Conservation (phyloP, 2,329 filamentous ascomycete genomes). For the Trichoderma harzianum region DNA sequence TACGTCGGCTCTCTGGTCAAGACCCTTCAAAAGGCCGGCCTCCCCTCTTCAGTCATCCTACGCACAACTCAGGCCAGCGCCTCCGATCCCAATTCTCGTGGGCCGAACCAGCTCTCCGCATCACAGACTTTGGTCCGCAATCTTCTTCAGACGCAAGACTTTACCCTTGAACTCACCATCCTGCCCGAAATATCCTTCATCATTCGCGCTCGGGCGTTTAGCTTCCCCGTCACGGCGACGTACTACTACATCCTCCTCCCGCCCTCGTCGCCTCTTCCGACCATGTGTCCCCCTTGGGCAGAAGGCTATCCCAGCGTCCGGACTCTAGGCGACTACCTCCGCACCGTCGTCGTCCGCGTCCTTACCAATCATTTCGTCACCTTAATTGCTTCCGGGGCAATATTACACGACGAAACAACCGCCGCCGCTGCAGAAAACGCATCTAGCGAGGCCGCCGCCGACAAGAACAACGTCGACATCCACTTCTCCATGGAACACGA, state of each 20-base stretch:
- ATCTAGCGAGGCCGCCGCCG: slow-evolving; percentile 29
- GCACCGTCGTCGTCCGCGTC: slow-evolving; percentile 40
- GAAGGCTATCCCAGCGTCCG: slow-evolving; percentile 44
- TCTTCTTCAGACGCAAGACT: slow-evolving; percentile 41
- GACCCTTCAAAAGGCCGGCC: slow-evolving; percentile 45
- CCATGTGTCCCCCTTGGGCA: slow-evolving; percentile 41
- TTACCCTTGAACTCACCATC: slow-evolving; percentile 44
- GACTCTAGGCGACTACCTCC: slow-evolving; percentile 46
- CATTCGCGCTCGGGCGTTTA: slow-evolving; percentile 44
- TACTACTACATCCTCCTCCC: slow-evolving; percentile 44
- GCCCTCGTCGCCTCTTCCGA: slow-evolving; percentile 34
- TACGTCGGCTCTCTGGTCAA: slow-evolving; percentile 44
- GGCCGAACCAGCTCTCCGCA: slow-evolving; percentile 37
- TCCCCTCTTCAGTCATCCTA: slow-evolving; percentile 43
- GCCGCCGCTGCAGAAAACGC: slow-evolving; percentile 26
- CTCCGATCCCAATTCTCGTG: slow-evolving; percentile 28
- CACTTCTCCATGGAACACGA: slow-evolving; percentile 31
- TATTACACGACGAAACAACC: background rate
- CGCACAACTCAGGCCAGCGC: slow-evolving; percentile 35
- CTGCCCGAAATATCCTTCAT: slow-evolving; percentile 42
- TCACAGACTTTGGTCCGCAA: slow-evolving; percentile 45
- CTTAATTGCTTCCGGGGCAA: slow-evolving; percentile 19
- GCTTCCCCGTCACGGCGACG: slow-evolving; percentile 43
- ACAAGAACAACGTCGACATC: slow-evolving; percentile 30
- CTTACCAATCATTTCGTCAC: slow-evolving; percentile 37